Conservation (phyloP, 768 basidiomycete genomes). For the Daedaleopsis nitida region DNA sequence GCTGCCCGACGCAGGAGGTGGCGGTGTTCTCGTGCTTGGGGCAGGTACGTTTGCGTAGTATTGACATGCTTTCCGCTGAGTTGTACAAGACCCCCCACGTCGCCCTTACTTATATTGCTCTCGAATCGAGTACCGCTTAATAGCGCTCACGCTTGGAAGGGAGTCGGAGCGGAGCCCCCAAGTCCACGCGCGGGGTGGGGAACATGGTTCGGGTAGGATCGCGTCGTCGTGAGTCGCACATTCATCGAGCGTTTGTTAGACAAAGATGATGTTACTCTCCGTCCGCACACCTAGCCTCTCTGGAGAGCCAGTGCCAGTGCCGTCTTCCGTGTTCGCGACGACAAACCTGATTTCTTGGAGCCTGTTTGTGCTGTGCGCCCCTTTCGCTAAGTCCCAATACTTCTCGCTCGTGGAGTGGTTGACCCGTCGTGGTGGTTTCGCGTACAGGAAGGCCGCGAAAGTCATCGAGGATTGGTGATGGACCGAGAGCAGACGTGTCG, state of each 20-base stretch:
- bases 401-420: neutral
- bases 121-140: neutral
- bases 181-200: neutral
- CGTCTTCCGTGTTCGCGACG: neutral
- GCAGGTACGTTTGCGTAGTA: slow-evolving; percentile 35
- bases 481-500: too few species aligned
- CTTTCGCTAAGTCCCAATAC: neutral
- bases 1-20: neutral
- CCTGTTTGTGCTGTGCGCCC: neutral
- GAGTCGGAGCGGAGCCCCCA: neutral
- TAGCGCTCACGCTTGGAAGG: neutral
- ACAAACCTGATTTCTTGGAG: neutral
- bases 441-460: neutral
- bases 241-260: slow-evolving; percentile 15
- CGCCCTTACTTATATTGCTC: slow-evolving; percentile 20
- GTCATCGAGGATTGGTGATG: too few species aligned
- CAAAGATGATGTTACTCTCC: slow-evolving; percentile 11
- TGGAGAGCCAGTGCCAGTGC: neutral
- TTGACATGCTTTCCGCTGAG: slow-evolving; percentile 27
- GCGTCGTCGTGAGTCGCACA: slow-evolving; percentile 24
- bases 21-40: slow-evolving; percentile 18
- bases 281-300: neutral
- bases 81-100: slow-evolving; percentile 27
- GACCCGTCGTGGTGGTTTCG: neutral
- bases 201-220: neutral